A percentile compares a stretch with the other conserved stretches of the same genome.
These are phyloP conservation scores for Cotoneaster glaucophyllus DNA, from an alignment of 306 rosid genomes.

Conservation along the genomic window DNA sequence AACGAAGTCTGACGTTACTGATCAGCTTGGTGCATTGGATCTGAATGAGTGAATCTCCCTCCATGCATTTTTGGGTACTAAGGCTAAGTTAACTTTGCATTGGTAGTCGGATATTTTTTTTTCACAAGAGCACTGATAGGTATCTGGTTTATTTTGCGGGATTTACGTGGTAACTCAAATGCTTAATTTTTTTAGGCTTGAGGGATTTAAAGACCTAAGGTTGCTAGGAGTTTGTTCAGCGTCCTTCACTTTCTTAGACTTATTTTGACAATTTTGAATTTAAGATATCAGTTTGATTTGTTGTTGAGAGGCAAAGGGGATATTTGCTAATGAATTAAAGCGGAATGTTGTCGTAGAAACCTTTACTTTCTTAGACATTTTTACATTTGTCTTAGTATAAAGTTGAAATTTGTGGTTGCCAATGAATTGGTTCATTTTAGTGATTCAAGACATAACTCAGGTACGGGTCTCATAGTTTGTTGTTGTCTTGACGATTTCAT, in stretches of 20 bases:
- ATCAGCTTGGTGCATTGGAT: conserved; percentile 47
- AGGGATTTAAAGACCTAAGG: conserved; percentile 14
- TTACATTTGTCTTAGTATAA: no score
- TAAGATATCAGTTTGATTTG: conserved; percentile 7
- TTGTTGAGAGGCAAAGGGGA: no score
- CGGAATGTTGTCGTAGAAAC: no score
- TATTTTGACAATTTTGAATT: background rate
- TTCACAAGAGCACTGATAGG: background rate
- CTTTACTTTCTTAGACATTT: no score
- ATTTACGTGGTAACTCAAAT: background rate
- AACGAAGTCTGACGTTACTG: conserved; percentile 45
- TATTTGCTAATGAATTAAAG: no score
- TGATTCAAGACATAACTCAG: background rate
- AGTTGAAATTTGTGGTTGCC: no score
- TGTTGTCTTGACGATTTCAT: conserved; percentile 8
- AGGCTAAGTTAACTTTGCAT: conserved; percentile 17
- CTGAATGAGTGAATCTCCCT: conserved; percentile 37
- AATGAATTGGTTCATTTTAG: no score
- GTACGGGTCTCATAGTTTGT: conserved; percentile 1
- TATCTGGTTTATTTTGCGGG: conserved; percentile 6
- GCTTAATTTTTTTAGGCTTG: conserved; percentile 6
- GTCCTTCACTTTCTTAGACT: background rate
- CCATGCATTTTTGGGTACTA: background rate
- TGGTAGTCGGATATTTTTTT: conserved; percentile 2
- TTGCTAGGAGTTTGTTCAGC: conserved; percentile 8